phyloP scores from a whole-genome alignment of 2,329 filamentous ascomycete species.

The Claviceps sp. region DNA sequence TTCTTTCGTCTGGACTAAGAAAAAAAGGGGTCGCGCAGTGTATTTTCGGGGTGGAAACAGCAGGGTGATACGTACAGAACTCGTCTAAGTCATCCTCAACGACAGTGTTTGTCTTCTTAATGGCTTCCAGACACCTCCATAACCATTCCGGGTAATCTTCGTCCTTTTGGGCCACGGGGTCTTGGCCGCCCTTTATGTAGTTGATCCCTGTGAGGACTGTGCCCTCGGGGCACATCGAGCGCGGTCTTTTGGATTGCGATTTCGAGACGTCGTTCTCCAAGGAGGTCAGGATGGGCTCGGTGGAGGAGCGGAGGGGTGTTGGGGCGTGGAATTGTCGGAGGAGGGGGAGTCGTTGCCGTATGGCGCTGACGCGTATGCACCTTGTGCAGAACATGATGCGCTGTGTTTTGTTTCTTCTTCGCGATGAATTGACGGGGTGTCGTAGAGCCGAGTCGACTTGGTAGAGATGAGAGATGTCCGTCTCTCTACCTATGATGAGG shows the following conservation, averaged over 20 bases:
- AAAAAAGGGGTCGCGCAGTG: not conserved
- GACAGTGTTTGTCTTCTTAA: conserved; percentile 38
- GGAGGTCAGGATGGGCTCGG: conserved; percentile 24
- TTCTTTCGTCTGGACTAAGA: not conserved
- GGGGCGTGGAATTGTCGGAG: conserved; percentile 28
- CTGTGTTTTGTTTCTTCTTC: not conserved
- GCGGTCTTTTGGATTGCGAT: conserved; percentile 16
- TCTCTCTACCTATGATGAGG: not conserved
- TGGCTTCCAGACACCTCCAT: conserved; percentile 56
- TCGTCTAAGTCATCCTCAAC: conserved; percentile 53
- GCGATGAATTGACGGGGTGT: not conserved
- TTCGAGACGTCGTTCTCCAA: conserved; percentile 17
- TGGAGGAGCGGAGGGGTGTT: conserved; percentile 18
- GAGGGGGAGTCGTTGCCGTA: conserved; percentile 17
- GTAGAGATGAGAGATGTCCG: not conserved
- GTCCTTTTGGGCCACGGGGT: conserved; percentile 62
- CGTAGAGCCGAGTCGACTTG: not conserved
- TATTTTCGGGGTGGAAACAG: no score
- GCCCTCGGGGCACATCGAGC: conserved; percentile 49
- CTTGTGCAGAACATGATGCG: conserved; percentile 27
- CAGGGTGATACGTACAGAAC: conserved; percentile 50
- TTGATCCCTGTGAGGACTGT: conserved; percentile 62
- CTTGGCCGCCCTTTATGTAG: conserved; percentile 58
- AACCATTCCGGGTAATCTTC: conserved; percentile 70
- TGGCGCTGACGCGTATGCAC: conserved; percentile 34